Evolutionary conservation across 129 eudicot species (phyloP).

Genomic region (Escallonia herrerae): DNA sequence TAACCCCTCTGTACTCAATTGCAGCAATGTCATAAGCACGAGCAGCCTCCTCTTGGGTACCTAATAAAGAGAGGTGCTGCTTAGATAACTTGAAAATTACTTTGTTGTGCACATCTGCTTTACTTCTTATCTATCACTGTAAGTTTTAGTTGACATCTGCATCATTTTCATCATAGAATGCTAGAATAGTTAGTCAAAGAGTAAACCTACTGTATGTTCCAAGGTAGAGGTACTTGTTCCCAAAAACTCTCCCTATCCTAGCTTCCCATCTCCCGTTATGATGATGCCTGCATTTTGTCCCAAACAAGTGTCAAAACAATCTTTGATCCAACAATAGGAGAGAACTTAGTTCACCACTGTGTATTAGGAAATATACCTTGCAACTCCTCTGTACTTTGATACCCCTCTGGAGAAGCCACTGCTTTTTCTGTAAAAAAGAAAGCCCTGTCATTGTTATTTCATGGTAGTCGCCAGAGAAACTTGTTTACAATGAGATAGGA

Average conservation of each 20-base stretch:
- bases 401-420: conserved; percentile 91
- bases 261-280: conserved; percentile 96
- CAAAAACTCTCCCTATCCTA: conserved; percentile 83
- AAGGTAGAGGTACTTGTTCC: conserved; percentile 79
- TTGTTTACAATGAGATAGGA: neutral
- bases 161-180: neutral
- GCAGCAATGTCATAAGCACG: conserved; percentile 87
- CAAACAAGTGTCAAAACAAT: neutral
- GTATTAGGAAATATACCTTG: conserved; percentile 30
- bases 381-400: conserved; percentile 81
- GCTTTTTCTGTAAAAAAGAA: conserved; percentile 45
- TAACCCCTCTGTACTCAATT: conserved; percentile 73
- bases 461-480: neutral
- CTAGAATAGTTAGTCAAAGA: neutral
- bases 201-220: conserved; percentile 71
- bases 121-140: too few species aligned
- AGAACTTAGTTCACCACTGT: neutral
- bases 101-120: too few species aligned
- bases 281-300: conserved; percentile 48
- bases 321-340: neutral
- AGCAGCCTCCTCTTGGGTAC: conserved; percentile 91
- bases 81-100: neutral
- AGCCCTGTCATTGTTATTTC: neutral
- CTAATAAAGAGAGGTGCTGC: conserved; percentile 16
- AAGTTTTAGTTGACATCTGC: too few species aligned